Conservation (phyloP, 352 stramenopile genomes). For the Globisporangium yorkense region DNA sequence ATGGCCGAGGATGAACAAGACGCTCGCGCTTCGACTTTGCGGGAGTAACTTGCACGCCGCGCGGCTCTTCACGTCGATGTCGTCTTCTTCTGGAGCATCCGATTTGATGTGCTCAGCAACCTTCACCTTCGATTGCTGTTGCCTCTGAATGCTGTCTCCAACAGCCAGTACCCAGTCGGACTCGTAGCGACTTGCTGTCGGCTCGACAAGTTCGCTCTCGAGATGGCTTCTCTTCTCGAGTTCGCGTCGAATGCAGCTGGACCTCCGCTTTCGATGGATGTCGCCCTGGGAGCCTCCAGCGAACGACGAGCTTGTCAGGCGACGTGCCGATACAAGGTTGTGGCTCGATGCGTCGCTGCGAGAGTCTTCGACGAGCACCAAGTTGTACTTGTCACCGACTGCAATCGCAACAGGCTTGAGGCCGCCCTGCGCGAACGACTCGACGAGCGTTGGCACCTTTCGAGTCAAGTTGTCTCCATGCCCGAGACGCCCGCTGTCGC, state of each 20-base stretch:
- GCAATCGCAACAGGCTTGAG: slow-evolving; percentile 66
- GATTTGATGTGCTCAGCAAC: background rate
- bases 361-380: slow-evolving; percentile 54
- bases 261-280: slow-evolving; percentile 5
- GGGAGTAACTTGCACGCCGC: slow-evolving; percentile 1
- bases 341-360: background rate
- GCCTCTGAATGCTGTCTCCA: slow-evolving; percentile 7
- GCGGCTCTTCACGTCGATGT: background rate
- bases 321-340: background rate
- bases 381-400: slow-evolving; percentile 85
- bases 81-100: background rate
- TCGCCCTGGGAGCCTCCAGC: background rate
- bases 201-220: background rate
- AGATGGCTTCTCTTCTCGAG: slow-evolving; percentile 3
- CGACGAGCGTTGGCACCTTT: slow-evolving; percentile 54
- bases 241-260: background rate
- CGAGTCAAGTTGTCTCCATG: slow-evolving; percentile 60
- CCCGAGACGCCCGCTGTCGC: slow-evolving; percentile 72
- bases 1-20: slow-evolving; percentile 42
- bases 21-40: slow-evolving; percentile 7
- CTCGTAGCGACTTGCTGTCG: background rate
- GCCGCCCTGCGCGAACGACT: slow-evolving; percentile 40
- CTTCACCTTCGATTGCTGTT: background rate
- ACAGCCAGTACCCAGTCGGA: slow-evolving; percentile 10
- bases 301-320: background rate